These are phyloP conservation scores for Xylaria polymorpha DNA, from an alignment of 2,329 filamentous ascomycete species.

Conservation along the genomic window DNA sequence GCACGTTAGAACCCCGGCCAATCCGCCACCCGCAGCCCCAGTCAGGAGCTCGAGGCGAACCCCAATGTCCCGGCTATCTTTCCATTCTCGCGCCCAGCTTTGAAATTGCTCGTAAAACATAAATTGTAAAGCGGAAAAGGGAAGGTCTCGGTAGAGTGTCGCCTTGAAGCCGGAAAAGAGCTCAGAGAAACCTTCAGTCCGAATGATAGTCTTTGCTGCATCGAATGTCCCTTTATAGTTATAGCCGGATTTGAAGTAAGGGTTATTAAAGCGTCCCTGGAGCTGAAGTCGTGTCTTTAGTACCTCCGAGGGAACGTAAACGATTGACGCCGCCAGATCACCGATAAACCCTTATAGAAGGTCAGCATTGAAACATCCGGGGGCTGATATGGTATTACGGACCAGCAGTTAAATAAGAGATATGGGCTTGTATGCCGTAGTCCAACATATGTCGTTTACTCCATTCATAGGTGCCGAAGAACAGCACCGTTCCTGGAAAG, in stretches of 20 bases:
- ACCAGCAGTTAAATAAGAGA: slow-evolving; percentile 90
- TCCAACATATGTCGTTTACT: slow-evolving; percentile 93
- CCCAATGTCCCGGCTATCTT: slow-evolving; percentile 85
- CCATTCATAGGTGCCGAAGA: slow-evolving; percentile 97
- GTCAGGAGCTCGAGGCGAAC: slow-evolving; percentile 87
- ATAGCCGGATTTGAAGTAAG: slow-evolving; percentile 92
- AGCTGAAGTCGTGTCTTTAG: slow-evolving; percentile 97
- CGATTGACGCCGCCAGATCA: slow-evolving; percentile 88
- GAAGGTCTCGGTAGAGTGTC: slow-evolving; percentile 91
- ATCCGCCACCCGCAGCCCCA: slow-evolving; percentile 87
- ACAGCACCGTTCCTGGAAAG: slow-evolving; percentile 91
- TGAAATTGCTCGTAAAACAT: slow-evolving; percentile 98
- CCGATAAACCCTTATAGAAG: slow-evolving; percentile 79
- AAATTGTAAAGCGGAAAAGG: slow-evolving; percentile 96
- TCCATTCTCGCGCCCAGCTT: slow-evolving; percentile 80
- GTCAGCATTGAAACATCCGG: slow-evolving; percentile 32
- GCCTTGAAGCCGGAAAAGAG: slow-evolving; percentile 98
- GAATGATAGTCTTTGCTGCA: slow-evolving; percentile 85
- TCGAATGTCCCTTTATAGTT: slow-evolving; percentile 91
- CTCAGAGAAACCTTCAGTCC: slow-evolving; percentile 82
- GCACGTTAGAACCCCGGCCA: slow-evolving; percentile 94
- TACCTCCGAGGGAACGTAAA: slow-evolving; percentile 97
- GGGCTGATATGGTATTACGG: slow-evolving; percentile 43
- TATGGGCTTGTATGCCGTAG: slow-evolving; percentile 79
- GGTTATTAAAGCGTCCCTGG: slow-evolving; percentile 95